Conservation (phyloP, 2,329 filamentous ascomycete species). For the Diaporthe aspalathi region DNA sequence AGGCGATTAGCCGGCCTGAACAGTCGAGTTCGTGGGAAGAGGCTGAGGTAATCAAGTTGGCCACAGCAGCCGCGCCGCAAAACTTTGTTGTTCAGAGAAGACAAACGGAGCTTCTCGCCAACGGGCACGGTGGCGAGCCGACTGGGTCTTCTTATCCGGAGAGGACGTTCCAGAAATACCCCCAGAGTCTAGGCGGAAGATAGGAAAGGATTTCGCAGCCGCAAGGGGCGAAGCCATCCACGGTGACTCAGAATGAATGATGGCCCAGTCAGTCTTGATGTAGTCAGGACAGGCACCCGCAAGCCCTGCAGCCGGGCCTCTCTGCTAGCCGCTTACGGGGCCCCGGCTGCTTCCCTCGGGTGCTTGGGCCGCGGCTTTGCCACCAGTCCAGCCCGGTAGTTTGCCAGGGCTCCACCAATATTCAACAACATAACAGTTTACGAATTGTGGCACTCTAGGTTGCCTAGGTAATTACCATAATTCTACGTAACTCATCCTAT, state of each 20-base stretch:
- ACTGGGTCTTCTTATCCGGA: constrained; percentile 18
- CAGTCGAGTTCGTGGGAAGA: neutral
- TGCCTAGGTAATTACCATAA: too few relatives aligned
- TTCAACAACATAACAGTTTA: too few relatives aligned
- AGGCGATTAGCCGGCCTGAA: constrained; percentile 4
- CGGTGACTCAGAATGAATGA: constrained; percentile 32
- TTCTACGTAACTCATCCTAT: too few relatives aligned
- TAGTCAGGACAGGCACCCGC: constrained; percentile 17
- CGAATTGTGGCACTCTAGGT: too few relatives aligned
- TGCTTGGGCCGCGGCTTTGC: constrained; percentile 9
- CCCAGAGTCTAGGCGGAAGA: neutral
- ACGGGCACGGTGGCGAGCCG: neutral
- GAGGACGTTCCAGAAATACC: neutral
- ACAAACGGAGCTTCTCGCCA: neutral
- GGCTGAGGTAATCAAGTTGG: constrained; percentile 22
- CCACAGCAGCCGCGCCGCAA: neutral
- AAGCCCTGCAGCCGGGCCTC: constrained; percentile 24
- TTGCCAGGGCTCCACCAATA: neutral
- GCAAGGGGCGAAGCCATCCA: constrained; percentile 15
- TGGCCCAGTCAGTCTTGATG: constrained; percentile 6
- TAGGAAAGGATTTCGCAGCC: neutral
- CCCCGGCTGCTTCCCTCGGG: too few relatives aligned
- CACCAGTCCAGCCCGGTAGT: neutral
- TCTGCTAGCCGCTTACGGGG: constrained; percentile 27
- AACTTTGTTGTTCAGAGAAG: constrained; percentile 18